These are phyloP conservation scores for Diaporthe humulicola DNA, from an alignment of 2,329 filamentous ascomycete species.

Conservation along the genomic window DNA sequence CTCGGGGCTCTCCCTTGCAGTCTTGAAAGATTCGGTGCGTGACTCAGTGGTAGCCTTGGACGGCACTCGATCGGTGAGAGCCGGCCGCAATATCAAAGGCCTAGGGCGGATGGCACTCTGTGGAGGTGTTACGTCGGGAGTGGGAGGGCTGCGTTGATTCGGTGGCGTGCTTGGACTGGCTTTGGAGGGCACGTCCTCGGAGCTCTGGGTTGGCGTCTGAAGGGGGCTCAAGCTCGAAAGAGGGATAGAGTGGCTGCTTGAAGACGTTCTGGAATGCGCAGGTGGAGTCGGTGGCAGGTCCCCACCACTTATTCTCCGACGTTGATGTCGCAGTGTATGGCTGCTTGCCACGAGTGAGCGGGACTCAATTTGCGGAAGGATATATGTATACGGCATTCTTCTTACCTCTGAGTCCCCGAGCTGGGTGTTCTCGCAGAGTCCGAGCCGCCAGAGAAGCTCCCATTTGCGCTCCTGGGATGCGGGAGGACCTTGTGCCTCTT, in stretches of 20 bases:
- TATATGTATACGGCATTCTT: not conserved
- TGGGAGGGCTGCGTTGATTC: slow-evolving; percentile 77
- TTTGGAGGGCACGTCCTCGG: slow-evolving; percentile 53
- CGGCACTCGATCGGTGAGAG: slow-evolving; percentile 60
- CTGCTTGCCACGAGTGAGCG: slow-evolving; percentile 54
- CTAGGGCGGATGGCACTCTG: slow-evolving; percentile 56
- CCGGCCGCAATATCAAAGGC: slow-evolving; percentile 60
- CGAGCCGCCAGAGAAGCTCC: slow-evolving; percentile 35
- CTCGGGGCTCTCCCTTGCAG: slow-evolving; percentile 74
- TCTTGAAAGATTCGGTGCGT: slow-evolving; percentile 79
- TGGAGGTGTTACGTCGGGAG: slow-evolving; percentile 82
- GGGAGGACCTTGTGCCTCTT: slow-evolving; percentile 56
- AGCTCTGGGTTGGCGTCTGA: slow-evolving; percentile 54
- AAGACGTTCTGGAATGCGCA: slow-evolving; percentile 70
- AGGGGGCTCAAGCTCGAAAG: slow-evolving; percentile 57
- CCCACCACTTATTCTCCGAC: slow-evolving; percentile 57
- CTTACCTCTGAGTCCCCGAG: slow-evolving; percentile 34
- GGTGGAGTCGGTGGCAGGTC: slow-evolving; percentile 74
- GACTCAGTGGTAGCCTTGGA: slow-evolving; percentile 70
- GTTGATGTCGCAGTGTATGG: slow-evolving; percentile 57
- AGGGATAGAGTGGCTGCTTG: slow-evolving; percentile 60
- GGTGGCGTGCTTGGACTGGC: slow-evolving; percentile 71
- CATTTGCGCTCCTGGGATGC: slow-evolving; percentile 50
- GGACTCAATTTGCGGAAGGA: slow-evolving; percentile 39
- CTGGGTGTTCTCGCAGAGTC: slow-evolving; percentile 35